These are phyloP conservation scores for Phaeoacremonium minimum DNA, from an alignment of 2,329 filamentous ascomycete genomes.

Conservation along the genomic window DNA sequence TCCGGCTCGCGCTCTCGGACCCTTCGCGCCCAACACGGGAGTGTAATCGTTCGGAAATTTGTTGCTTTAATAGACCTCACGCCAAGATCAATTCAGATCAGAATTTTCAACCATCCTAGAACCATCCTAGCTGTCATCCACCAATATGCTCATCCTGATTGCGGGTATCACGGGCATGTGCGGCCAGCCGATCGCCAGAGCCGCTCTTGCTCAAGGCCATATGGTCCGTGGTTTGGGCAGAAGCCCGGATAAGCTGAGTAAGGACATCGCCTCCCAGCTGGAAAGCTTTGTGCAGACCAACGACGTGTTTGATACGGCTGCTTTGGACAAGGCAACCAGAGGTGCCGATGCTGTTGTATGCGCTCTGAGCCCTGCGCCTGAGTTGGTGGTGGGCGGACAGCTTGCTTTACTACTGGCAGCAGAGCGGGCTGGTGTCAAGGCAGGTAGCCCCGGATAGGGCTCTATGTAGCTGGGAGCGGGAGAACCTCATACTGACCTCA, in stretches of 20 bases:
- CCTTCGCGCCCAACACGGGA: too few species aligned
- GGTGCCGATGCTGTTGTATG: constrained; percentile 7
- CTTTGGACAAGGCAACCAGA: constrained; percentile 4
- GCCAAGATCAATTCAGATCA: too few species aligned
- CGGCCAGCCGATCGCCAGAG: constrained; percentile 20
- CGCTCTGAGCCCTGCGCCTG: constrained; percentile 1
- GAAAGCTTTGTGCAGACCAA: constrained; percentile 1
- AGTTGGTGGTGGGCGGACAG: constrained; percentile 24
- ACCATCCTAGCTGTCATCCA: too few species aligned
- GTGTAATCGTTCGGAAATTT: too few species aligned
- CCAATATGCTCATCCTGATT: constrained; percentile 33
- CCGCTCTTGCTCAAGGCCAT: constrained; percentile 20
- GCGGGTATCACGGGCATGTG: constrained; percentile 28
- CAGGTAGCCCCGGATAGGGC: too few species aligned
- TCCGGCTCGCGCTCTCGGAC: too few species aligned
- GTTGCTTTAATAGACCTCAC: too few species aligned
- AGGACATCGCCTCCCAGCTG: not conserved
- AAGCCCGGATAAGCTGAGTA: constrained; percentile 12
- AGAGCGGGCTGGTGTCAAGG: constrained; percentile 26
- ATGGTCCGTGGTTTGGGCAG: constrained; percentile 27
- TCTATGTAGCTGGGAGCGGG: too few species aligned
- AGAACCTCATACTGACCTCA: too few species aligned
- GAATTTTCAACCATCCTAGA: too few species aligned
- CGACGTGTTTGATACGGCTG: constrained; percentile 2
- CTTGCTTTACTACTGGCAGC: constrained; percentile 28